Base-by-base conservation (phyloP, 2,329 filamentous ascomycete genomes). In the Ophiostoma ips region DNA sequence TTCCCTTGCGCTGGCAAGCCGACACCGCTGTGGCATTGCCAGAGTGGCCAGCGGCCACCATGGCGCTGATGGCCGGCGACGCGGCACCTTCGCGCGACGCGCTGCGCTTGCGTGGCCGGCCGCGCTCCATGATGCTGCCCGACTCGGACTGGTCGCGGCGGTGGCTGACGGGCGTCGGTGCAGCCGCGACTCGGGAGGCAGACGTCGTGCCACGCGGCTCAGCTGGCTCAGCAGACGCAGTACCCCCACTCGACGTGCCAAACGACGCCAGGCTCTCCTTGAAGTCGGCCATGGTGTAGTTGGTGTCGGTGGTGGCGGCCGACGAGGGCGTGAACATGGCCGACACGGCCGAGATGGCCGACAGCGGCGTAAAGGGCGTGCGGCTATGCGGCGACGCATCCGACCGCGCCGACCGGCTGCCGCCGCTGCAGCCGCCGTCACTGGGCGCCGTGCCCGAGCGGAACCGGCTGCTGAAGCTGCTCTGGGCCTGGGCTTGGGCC, bases 71-170 rank as follows among this genome's bases (percentile, higher is more conserved):
- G 12, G 50, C 47, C 2, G 47, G 36, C 9, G 51, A 44, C 12
- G 50, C 40, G 6, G 48, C 24, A 2, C 49, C 51, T 2, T 55
- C 53, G 7, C 53, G 53, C n/a, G 53, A 50, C 1, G 35, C 73
- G 12, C 59, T 59, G 49, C 75, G 67, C 62, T 76, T 80, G 51
- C 72, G 71, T 1, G 77, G 74, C n/a, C 78, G 70, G 5, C 77
- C 78, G 40, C 78, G 68, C 52, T 82, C 76, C 71, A 78, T 76
- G 43, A 79, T 75, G 52, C 72, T 72, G 12, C 69, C 73, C 0
- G 73, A 70, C 50, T 81, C 78, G 1, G 78, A 81, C 46, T 71
- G 70, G 18, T 71, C 70, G 46, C 77, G 67, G 48, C 69, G 68
- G 57, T 81, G 76, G 4, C 66, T 60, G 3, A 52, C 24, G 15